Base-by-base conservation (phyloP, 2,329 filamentous ascomycete species). In the Diaporthe batatas region DNA sequence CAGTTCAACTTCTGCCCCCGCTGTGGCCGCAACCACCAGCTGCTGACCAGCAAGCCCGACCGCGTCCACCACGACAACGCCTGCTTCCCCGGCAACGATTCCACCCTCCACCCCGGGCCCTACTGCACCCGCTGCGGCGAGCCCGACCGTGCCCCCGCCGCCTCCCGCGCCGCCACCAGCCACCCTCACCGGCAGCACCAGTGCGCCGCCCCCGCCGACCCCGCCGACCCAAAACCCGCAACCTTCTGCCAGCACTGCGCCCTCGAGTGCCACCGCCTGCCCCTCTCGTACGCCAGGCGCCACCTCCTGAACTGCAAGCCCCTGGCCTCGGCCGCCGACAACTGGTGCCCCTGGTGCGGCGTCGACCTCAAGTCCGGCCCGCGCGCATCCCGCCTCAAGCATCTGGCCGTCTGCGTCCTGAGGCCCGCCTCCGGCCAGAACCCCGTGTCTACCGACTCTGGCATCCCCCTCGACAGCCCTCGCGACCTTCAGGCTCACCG, bases 311-410 rank as follows among this genome's bases (percentile, higher is more conserved):
- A 67, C 72, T 76, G 75, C 72, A 73, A 74, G 72, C 42, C 72
- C 10, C 44, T 47, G n/a, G 42, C 49, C 32, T 47, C 39, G 3
- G 44, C 16, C 1, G 18, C 55, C 10, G 59, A 59, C 18, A 68
- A 51, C 47, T 75, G 68, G 65, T 76, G 75, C 68, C 72, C 75
- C 14, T 76, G 75, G 75, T 76, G 75, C 49, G 75, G 75, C 34
- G 32, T 74, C 53, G 72, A 72, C 34, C 29, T 75, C 36, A 54
- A 68, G 29, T 29, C 47, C 3, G 44, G 32, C 32, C 25, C 57
- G 4, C 58, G 18, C 16, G 16, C 39, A 16, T 16, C 32, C 29
- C 32, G 71, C 36, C 32, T 59, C 39, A 23, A 47, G 25, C 74
- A 75, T 44, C 70, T 75, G 42, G 53, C 53, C 18, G 39, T 36